Base-by-base conservation (phyloP, 441 rosid genomes). In the Rhodomyrtus psidioides region DNA sequence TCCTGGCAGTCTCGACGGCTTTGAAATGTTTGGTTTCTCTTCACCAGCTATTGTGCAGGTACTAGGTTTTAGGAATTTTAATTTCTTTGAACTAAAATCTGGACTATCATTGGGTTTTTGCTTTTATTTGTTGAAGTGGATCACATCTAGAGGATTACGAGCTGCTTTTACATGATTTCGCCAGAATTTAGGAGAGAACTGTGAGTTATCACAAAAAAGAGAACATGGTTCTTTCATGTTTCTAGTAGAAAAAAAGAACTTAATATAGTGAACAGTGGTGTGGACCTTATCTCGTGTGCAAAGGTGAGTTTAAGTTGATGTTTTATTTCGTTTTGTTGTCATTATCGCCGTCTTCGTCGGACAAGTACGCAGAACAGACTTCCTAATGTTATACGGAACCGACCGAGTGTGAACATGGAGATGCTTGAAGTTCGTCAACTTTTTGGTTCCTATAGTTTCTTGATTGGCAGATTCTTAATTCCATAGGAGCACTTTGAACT, bases 21-120 rank as follows among this genome's bases (percentile, higher is more conserved):
- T 93, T 85, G 99, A 96, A 90, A 94, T 98, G 98, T 98, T 96
- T 85, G 99, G 99, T 84, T 98, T 95, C 89, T 92, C 98, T 60
- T 95, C 99, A 57, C 99, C 99, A 27, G 94, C 96, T 86, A 94
- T 98, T 54, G 94, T 98, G 81, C 99, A 96, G 99, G 99, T 98
- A 93, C 88, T 74, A 87, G 85, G 83, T 17, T 85, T 55, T 30
- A 42, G 53, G 51, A 42, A 30, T 56, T 53, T 30, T 42, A 24
- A 42, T 42, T 39, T 51, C 59, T 19, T n/a, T 55, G 27, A 81
- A 82, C 26, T 82, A 81, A 30, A 49, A 81, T 21, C 42, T 53
- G 57, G 79, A 81, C 57, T 82, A 30, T 51, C 39, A 12, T 55
- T 82, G 51, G 26, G 83, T 10, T 55, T 27, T 55, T 76, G 30